Percentiles rank a stretch among this genome's conserved stretches.
phyloP scores from a whole-genome alignment of 2,329 filamentous ascomycete genomes.

The Epichloe hybrida region DNA sequence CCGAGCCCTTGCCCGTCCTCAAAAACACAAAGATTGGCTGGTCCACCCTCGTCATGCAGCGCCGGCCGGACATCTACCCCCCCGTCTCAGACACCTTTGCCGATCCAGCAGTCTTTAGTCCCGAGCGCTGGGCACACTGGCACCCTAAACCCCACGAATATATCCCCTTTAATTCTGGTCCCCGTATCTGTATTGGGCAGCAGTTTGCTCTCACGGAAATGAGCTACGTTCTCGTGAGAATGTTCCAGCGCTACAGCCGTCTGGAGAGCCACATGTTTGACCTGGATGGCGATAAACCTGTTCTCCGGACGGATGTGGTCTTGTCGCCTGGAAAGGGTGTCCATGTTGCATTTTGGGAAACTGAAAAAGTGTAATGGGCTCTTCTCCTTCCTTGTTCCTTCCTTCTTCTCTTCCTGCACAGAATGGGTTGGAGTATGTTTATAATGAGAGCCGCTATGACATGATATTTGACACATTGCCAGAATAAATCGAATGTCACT shows the following conservation, averaged over 20 bases:
- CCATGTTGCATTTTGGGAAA: constrained; percentile 40
- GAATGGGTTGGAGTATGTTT: neutral
- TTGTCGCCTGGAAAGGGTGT: constrained; percentile 47
- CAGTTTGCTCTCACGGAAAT: constrained; percentile 47
- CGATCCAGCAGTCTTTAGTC: constrained; percentile 28
- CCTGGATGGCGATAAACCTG: constrained; percentile 40
- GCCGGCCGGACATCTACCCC: constrained; percentile 33
- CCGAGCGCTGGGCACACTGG: constrained; percentile 38
- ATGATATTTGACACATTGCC: neutral
- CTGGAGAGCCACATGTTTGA: constrained; percentile 44
- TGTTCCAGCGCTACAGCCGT: constrained; percentile 58
- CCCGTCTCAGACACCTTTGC: constrained; percentile 23
- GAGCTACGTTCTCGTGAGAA: constrained; percentile 52
- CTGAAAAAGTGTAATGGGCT: constrained; percentile 13
- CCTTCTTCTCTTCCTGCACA: neutral
- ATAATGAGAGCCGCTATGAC: neutral
- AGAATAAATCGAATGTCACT: neutral
- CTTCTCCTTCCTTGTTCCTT: neutral
- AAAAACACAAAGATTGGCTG: constrained; percentile 34
- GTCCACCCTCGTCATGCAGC: constrained; percentile 38
- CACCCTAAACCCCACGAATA: constrained; percentile 38
- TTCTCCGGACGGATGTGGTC: constrained; percentile 46
- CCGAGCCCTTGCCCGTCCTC: constrained; percentile 27
- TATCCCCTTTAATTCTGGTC: constrained; percentile 39
- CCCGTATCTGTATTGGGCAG: constrained; percentile 42